Percentiles rank a stretch among this genome's conserved stretches.
phyloP scores from a whole-genome alignment of 768 basidiomycete species.

The Kwoniella botswanensis region DNA sequence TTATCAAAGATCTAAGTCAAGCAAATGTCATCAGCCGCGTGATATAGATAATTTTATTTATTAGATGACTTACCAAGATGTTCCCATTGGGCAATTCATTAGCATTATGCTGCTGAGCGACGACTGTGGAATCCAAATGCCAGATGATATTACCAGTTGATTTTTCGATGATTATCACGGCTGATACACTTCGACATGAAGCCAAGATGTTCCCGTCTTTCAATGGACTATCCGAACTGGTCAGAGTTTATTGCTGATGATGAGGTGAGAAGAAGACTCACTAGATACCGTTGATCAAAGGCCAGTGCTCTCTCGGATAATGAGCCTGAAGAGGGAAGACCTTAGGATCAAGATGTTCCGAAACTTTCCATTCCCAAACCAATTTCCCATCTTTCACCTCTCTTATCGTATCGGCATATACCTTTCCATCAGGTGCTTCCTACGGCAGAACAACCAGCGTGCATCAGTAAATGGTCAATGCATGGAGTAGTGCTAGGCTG shows the following conservation, averaged over 20 bases:
- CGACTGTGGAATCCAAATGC: constrained; percentile 54
- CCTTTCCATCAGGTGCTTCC: constrained; percentile 35
- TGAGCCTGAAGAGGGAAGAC: constrained; percentile 29
- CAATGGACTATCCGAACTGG: constrained; percentile 16
- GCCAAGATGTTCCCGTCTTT: constrained; percentile 56
- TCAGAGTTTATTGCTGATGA: neutral
- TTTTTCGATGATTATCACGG: constrained; percentile 56
- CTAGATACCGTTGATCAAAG: constrained; percentile 32
- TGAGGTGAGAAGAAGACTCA: constrained; percentile 5
- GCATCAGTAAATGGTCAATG: neutral
- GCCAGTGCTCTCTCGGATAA: constrained; percentile 34
- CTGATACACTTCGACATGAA: constrained; percentile 46
- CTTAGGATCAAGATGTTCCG: constrained; percentile 31
- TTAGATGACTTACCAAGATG: constrained; percentile 2
- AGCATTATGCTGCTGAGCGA: constrained; percentile 52
- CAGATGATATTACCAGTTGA: constrained; percentile 56
- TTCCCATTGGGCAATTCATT: constrained; percentile 23
- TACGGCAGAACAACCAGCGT: neutral
- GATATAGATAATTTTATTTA: neutral
- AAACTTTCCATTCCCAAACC: constrained; percentile 32
- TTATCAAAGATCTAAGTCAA: constrained; percentile 50
- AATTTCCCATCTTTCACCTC: constrained; percentile 32
- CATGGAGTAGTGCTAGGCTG: neutral
- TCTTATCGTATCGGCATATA: constrained; percentile 31
- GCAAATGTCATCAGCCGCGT: neutral